Base-by-base conservation (phyloP, 1,139 yeast species). In the Pichia sp. region DNA sequence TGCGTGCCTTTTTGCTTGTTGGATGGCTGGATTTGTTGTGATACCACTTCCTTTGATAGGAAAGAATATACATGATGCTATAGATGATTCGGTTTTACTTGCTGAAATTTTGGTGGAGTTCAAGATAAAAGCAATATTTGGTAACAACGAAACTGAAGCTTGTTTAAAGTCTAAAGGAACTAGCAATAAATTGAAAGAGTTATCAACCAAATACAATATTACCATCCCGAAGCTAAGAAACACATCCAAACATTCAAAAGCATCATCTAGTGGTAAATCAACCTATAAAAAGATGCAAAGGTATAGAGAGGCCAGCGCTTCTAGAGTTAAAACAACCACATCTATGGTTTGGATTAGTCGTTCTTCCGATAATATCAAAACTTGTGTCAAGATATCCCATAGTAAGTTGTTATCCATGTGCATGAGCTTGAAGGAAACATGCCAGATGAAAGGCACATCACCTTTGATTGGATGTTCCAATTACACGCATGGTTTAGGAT, bases 371-470 rank as follows among this genome's bases (percentile, higher is more conserved):
- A 84, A 83, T 53, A 71, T 77, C 32, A 68, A 85, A 48, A 71
- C 76, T 1, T 85, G 84, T 0, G 80, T 83, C 46, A 39, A 60
- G 49, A 40, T 62, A 47, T 68, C 77, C 30, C 94, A 84, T 56
- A 67, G 69, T 32, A 72, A 77, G 35, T 67, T 91, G 12, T 62
- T 91, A 55, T 81, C 88, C 1, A 74, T 85, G 60, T 88, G 96
- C 59, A 86, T 89, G 54, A 83, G 85, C 12, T 76, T 88, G 55
- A 91, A 91, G 53, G 97, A 91, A 57, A 89, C 97, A 0, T 84
- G 95, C 54, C 91, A 85, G 51, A 69, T 91, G 64, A 73, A 80
- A 9, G 74, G 84, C 34, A 72, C 76, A 26, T 74, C 79, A 34
- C 80, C 96, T 0, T 69, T 91, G 10, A 71, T 91, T 34, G 95